Percentiles rank a stretch among this genome's conserved stretches.
Conservation (phyloP, 2,329 filamentous ascomycete species). For the Pseudofabraea citricarpa region DNA sequence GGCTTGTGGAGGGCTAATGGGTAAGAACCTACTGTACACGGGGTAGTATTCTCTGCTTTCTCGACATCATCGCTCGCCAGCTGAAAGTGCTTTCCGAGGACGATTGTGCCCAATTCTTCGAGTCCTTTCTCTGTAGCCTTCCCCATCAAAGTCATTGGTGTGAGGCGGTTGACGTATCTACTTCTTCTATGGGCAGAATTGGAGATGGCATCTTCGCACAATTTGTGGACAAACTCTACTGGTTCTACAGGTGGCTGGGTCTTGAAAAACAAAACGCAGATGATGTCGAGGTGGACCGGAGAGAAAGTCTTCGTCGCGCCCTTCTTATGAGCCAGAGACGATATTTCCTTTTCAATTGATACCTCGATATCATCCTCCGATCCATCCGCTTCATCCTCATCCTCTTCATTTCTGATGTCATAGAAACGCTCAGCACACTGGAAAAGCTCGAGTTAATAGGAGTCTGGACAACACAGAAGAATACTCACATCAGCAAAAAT, state of each 20-base stretch:
- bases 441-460: background rate
- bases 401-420: conserved; percentile 32
- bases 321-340: conserved; percentile 46
- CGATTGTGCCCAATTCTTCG: conserved; percentile 56
- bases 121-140: conserved; percentile 68
- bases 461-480: conserved; percentile 7
- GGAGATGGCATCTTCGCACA: conserved; percentile 47
- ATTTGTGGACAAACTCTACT: conserved; percentile 45
- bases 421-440: conserved; percentile 64
- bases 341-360: conserved; percentile 68
- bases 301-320: conserved; percentile 42
- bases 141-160: conserved; percentile 46
- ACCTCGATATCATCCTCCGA: conserved; percentile 64
- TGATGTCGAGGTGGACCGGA: conserved; percentile 49
- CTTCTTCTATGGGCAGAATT: conserved; percentile 41
- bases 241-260: conserved; percentile 52
- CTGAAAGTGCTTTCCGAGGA: conserved; percentile 58
- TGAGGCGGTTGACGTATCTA: conserved; percentile 57
- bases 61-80: conserved; percentile 32
- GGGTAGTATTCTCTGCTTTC: conserved; percentile 15
- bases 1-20: background rate
- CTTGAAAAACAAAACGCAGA: conserved; percentile 60
- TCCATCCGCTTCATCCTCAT: conserved; percentile 36
- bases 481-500: conserved; percentile 60
- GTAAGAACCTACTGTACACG: conserved; percentile 13